These are phyloP conservation scores for Aspergillus terreus DNA, from an alignment of 2,329 filamentous ascomycete species.

Conservation along the genomic window DNA sequence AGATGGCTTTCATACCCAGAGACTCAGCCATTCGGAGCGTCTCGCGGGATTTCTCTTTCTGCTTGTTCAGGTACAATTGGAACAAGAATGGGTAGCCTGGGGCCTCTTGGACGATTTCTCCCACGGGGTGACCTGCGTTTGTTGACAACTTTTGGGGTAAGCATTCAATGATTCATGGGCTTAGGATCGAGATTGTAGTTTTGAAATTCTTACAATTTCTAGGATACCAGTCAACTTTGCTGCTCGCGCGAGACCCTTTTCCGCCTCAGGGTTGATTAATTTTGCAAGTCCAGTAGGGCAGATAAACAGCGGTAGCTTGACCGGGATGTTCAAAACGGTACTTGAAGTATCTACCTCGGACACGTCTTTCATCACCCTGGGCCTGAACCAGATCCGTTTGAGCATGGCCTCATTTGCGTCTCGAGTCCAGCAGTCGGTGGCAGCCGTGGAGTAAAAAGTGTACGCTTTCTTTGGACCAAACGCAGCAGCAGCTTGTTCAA, in stretches of 20 bases:
- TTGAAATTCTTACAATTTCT: slow-evolving; percentile 30
- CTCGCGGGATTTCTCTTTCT: slow-evolving; percentile 71
- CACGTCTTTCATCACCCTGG: slow-evolving; percentile 43
- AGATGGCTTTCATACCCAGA: slow-evolving; percentile 74
- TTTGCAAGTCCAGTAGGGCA: slow-evolving; percentile 84
- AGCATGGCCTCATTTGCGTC: slow-evolving; percentile 39
- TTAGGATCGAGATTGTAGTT: not conserved
- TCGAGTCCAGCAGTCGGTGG: slow-evolving; percentile 42
- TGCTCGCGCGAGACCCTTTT: slow-evolving; percentile 58
- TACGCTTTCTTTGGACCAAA: slow-evolving; percentile 89
- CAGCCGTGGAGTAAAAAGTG: slow-evolving; percentile 63
- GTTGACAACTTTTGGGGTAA: slow-evolving; percentile 62
- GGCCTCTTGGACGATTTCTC: slow-evolving; percentile 71
- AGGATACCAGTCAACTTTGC: slow-evolving; percentile 60
- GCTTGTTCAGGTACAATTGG: slow-evolving; percentile 90
- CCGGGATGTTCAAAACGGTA: slow-evolving; percentile 69
- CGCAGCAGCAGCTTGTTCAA: slow-evolving; percentile 50
- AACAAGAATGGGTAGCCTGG: slow-evolving; percentile 78
- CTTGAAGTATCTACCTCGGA: slow-evolving; percentile 26
- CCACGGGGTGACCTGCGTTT: slow-evolving; percentile 82
- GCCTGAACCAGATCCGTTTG: slow-evolving; percentile 45
- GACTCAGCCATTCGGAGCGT: slow-evolving; percentile 71
- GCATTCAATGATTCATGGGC: slow-evolving; percentile 37
- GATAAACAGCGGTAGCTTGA: slow-evolving; percentile 74
- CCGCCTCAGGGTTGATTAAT: slow-evolving; percentile 75